Base-by-base conservation (phyloP, 169 alveolate genomes). In the Cyclospora cayetanensis region DNA sequence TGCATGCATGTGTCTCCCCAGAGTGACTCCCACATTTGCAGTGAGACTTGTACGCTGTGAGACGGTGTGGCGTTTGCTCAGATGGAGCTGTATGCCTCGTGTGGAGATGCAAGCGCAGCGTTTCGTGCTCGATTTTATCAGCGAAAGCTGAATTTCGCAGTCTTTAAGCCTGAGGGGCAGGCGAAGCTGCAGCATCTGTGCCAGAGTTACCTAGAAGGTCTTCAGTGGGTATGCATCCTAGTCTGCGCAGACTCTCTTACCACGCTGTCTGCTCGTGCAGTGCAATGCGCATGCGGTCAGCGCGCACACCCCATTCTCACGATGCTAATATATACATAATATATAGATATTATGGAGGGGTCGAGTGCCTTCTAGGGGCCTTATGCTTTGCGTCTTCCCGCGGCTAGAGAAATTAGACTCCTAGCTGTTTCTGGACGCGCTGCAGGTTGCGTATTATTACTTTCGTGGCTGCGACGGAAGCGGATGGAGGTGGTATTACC, bases 401-500 rank as follows among this genome's bases (percentile, higher is more conserved):
- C 60, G 11, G 11, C 60, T 46, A 46, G 60, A 0, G 53, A 18
- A 70, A 3, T n/a, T n/a, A n/a, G n/a, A n/a, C n/a, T n/a, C n/a
- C n/a, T n/a, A n/a, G n/a, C n/a, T n/a, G n/a, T n/a, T n/a, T n/a
- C n/a, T n/a, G n/a, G n/a, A n/a, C n/a, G n/a, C n/a, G n/a, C n/a
- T 42, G n/a, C 68, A 90, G 93, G 93, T 90, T 31, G 65, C 87
- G 18, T 90, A 55, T 70, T 91, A 91, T 86, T 91, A 91, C 79
- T 91, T 53, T 74, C 90, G 94, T 12, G 94, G 94, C 27, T 86
- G 89, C 79, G 53, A 72, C 42, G 50, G 31, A 39, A 66, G 97
- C 53, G 97, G 99, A 94, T 99, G 99, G 99, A 96, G 96, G 55
- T 99, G 99, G 99, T 98, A 91, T 96, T 99, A 98, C 94, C 99